These are phyloP conservation scores for Aspergillus pseudonomiae DNA, from an alignment of 2,329 filamentous ascomycete genomes.

Conservation along the genomic window DNA sequence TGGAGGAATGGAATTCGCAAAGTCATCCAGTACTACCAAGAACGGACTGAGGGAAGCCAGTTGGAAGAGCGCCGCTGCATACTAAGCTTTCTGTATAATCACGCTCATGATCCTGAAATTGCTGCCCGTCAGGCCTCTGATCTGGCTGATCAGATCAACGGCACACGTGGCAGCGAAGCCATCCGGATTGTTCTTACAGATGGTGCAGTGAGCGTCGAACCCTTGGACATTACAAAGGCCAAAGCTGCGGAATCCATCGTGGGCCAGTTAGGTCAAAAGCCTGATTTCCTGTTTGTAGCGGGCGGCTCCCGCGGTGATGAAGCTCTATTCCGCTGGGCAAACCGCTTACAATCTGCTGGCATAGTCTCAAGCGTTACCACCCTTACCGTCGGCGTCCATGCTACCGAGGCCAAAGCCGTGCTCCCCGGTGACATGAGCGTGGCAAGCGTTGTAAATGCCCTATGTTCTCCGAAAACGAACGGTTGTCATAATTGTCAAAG, in stretches of 20 bases:
- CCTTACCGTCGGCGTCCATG: conserved; percentile 79
- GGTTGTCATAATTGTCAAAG: neutral
- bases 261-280: conserved; percentile 61
- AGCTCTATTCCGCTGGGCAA: conserved; percentile 92
- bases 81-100: conserved; percentile 83
- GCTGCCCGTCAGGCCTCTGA: conserved; percentile 83
- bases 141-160: conserved; percentile 90
- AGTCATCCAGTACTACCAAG: conserved; percentile 84
- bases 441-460: conserved; percentile 47
- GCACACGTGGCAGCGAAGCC: conserved; percentile 77
- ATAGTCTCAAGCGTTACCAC: conserved; percentile 72
- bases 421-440: conserved; percentile 85
- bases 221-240: conserved; percentile 81
- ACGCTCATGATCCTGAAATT: conserved; percentile 72
- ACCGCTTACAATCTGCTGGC: conserved; percentile 63
- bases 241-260: conserved; percentile 76
- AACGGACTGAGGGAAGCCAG: conserved; percentile 81
- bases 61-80: conserved; percentile 87
- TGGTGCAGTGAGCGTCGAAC: conserved; percentile 79
- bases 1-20: conserved; percentile 84
- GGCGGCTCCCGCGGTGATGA: conserved; percentile 90
- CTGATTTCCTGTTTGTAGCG: conserved; percentile 85
- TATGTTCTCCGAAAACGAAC: conserved; percentile 18
- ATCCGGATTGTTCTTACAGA: conserved; percentile 84
- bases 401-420: conserved; percentile 80